phyloP scores from a whole-genome alignment of 805 yeast genomes.

The Schizosaccharomyces japonicus region DNA sequence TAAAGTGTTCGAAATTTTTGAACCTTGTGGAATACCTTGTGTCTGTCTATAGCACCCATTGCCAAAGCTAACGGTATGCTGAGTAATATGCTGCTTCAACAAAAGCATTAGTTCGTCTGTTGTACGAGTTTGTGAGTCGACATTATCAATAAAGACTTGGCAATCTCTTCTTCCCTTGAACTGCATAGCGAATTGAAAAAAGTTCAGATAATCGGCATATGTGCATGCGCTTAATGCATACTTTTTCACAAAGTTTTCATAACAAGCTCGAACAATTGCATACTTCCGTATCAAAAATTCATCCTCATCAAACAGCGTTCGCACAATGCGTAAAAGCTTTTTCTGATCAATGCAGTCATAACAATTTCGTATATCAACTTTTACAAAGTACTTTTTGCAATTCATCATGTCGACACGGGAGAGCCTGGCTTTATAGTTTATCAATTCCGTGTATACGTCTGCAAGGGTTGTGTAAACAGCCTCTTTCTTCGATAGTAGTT shows the following conservation, averaged over 20 bases:
- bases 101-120: conserved; percentile 23
- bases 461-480: neutral
- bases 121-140: conserved; percentile 18
- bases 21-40: conserved; percentile 67
- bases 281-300: conserved; percentile 8
- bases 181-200: neutral
- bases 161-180: neutral
- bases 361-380: conserved; percentile 56
- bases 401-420: neutral
- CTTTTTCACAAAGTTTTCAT: neutral
- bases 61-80: conserved; percentile 20
- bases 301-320: conserved; percentile 6
- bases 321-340: conserved; percentile 7
- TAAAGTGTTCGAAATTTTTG: conserved; percentile 46
- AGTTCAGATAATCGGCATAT: neutral
- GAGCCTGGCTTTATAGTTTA: neutral
- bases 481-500: neutral
- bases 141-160: conserved; percentile 14
- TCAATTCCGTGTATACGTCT: neutral
- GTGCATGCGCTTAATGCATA: neutral
- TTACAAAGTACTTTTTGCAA: conserved; percentile 22
- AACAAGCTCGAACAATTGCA: neutral
- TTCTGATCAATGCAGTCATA: conserved; percentile 35
- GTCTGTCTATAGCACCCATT: conserved; percentile 24
- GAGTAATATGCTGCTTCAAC: conserved; percentile 29